Base-by-base conservation (phyloP, 2,329 filamentous ascomycete species). In the Colletotrichum lindemuthianum region DNA sequence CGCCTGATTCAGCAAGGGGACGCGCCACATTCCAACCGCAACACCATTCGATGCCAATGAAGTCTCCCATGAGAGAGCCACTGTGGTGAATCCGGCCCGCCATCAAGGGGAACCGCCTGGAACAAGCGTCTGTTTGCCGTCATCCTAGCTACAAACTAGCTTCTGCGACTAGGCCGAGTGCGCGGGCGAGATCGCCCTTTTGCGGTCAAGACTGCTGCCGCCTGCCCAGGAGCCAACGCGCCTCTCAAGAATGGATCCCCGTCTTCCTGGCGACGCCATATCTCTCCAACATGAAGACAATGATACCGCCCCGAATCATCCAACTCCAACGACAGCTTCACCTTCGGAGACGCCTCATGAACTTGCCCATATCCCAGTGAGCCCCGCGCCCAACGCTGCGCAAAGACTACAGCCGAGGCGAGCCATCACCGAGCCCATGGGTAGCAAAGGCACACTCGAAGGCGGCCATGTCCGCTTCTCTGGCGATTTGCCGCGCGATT, bases 381-480 rank as follows among this genome's bases (percentile, higher is more conserved):
- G 24, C 51, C 52, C 37, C 34, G 63, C 63, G 58, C 63, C 59
- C 13, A 40, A 59, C 59, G 51, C 51, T 44, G 44, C 58, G 40
- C 63, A 53, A 34, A 43, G 63, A 57, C n/a, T 49, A 2, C 49
- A 59, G 36, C 63, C 65, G 41, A 59, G 63, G 63, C 56, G 61
- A 64, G 56, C 61, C 50, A 56, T 60, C 57, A 67, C 61, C 49
- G 52, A 67, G n/a, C 63, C 63, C 12, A 65, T 65, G 63, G 63
- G 59, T 9, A 54, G 60, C 52, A 56, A 66, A 45, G 45, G 59
- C 50, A 48, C 52, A 40, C n/a, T 59, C 67, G 60, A 69, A 43
- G 48, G 66, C 60, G 55, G 55, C 12, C 67, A 69, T 57, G 67
- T 73, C 48, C 72, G 71, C 43, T 72, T 72, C 65, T 74, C 72